phyloP scores from a whole-genome alignment of 2,329 filamentous ascomycete genomes.

The Hymenoscyphus infarciens region DNA sequence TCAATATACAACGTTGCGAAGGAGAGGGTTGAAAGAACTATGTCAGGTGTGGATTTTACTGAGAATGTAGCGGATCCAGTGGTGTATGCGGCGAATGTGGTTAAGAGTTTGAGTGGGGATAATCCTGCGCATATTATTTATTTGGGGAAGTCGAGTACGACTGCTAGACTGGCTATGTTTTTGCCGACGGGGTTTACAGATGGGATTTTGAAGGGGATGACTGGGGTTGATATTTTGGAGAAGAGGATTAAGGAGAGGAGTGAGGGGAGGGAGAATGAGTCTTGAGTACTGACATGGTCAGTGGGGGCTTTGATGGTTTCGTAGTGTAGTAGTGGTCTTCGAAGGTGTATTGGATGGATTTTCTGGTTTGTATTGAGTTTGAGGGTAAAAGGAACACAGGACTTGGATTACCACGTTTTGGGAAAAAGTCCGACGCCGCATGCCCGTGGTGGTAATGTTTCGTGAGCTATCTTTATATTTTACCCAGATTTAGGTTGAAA shows the following conservation, averaged over 20 bases:
- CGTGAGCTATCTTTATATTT: no score
- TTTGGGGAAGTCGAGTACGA: conserved; percentile 14
- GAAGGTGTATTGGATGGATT: no score
- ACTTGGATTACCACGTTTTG: no score
- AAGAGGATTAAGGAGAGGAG: not conserved
- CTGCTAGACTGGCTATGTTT: conserved; percentile 12
- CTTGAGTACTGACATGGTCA: no score
- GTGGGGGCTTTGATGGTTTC: no score
- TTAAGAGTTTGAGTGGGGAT: conserved; percentile 16
- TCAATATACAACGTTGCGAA: conserved; percentile 19
- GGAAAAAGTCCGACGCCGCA: no score
- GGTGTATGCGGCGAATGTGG: conserved; percentile 18
- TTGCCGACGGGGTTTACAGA: conserved; percentile 19
- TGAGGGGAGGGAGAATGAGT: no score
- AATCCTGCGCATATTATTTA: conserved; percentile 18
- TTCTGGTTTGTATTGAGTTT: no score
- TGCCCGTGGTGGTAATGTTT: no score
- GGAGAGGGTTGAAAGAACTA: conserved; percentile 15
- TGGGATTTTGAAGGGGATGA: conserved; percentile 13
- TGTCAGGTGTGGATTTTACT: conserved; percentile 11
- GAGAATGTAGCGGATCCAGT: conserved; percentile 15
- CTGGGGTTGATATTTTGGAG: conserved; percentile 10
- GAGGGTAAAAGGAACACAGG: no score
- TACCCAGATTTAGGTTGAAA: no score
- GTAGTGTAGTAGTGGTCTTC: no score